phyloP scores from a whole-genome alignment of 2,329 filamentous ascomycete species.

The Aureobasidium lini region DNA sequence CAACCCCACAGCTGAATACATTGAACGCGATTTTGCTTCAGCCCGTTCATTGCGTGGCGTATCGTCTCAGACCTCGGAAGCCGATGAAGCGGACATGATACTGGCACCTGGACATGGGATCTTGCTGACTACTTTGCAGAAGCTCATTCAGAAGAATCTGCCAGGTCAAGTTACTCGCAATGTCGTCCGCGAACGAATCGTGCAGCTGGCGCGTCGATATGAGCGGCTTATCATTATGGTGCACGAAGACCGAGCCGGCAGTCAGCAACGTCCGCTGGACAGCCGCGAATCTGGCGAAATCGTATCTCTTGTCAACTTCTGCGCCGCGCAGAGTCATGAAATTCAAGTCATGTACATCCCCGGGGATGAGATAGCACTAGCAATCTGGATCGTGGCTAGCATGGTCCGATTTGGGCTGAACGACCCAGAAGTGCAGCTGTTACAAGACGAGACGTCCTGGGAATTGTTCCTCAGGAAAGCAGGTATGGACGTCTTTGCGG shows the following conservation, averaged over 20 bases:
- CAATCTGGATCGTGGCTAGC: conserved; percentile 32
- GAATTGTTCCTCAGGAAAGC: conserved; percentile 58
- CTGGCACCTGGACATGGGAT: conserved; percentile 63
- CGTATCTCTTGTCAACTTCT: conserved; percentile 36
- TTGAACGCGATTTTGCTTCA: conserved; percentile 53
- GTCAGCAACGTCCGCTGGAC: conserved; percentile 20
- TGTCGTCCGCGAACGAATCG: conserved; percentile 49
- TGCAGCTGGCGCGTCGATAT: conserved; percentile 51
- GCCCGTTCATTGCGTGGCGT: conserved; percentile 15
- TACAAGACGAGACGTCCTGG: conserved; percentile 54
- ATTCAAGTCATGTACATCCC: conserved; percentile 32
- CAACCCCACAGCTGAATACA: conserved; percentile 44
- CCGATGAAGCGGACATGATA: conserved; percentile 61
- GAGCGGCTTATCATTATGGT: conserved; percentile 62
- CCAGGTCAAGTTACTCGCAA: conserved; percentile 48
- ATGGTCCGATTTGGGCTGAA: conserved; percentile 20
- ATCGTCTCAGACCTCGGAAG: conserved; percentile 4
- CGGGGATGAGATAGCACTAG: conserved; percentile 36
- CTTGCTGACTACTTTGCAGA: conserved; percentile 62
- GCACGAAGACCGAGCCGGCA: conserved; percentile 33
- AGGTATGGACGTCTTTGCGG: conserved; percentile 65
- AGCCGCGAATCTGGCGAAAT: conserved; percentile 27
- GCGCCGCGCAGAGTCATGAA: conserved; percentile 32
- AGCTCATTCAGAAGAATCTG: conserved; percentile 62
- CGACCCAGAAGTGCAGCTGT: conserved; percentile 26